These are phyloP conservation scores for Leersia perrieri DNA, from an alignment of 176 grass and related monocot genomes.

Conservation along the genomic window DNA sequence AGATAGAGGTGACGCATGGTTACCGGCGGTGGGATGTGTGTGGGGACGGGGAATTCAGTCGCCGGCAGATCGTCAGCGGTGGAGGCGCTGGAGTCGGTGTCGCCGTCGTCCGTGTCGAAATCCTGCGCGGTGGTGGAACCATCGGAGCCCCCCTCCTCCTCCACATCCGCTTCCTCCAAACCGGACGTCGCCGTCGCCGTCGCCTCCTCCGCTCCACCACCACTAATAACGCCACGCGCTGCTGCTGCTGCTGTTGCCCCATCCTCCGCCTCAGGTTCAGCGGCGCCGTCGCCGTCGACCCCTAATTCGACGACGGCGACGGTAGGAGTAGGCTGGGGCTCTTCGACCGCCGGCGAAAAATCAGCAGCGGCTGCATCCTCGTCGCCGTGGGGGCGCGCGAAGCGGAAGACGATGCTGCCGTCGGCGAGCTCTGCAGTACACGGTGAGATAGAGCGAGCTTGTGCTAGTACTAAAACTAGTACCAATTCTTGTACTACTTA, in stretches of 20 bases:
- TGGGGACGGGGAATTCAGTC: background rate
- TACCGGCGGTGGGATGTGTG: slow-evolving; percentile 22
- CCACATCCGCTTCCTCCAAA: slow-evolving; percentile 27
- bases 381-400: slow-evolving; percentile 32
- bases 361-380: background rate
- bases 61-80: slow-evolving; percentile 51
- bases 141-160: slow-evolving; percentile 35
- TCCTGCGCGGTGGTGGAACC: slow-evolving; percentile 50
- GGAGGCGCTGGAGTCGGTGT: slow-evolving; percentile 53
- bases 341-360: background rate
- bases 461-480: too few species aligned
- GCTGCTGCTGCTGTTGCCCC: background rate
- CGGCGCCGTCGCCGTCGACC: background rate
- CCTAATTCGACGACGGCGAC: slow-evolving; percentile 4
- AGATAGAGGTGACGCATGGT: background rate
- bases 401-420: slow-evolving; percentile 77
- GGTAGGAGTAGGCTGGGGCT: background rate
- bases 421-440: slow-evolving; percentile 56
- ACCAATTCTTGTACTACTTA: too few species aligned
- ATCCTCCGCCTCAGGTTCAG: background rate
- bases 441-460: too few species aligned
- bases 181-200: background rate
- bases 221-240: background rate
- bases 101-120: slow-evolving; percentile 37
- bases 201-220: background rate